Evolutionary conservation across 352 stramenopile genomes (phyloP), one percentile per base, ranked within the genome.

Genomic region (Discostella stelligera): DNA sequence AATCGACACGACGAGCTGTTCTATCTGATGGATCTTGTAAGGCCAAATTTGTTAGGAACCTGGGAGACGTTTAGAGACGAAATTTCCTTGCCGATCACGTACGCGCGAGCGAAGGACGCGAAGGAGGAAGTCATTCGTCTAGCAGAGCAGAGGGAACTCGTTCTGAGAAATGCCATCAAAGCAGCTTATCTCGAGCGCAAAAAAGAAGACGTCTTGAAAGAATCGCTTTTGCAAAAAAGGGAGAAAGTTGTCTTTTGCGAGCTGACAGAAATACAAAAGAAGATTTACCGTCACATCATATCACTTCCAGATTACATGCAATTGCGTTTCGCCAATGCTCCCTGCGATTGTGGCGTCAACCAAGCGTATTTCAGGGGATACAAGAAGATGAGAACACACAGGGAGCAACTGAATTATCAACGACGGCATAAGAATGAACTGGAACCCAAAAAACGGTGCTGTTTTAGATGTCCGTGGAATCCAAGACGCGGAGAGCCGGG

Each of bases 281-380:
- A 71, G 66, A 48, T 93, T 2, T 93, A 92, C 70, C 74, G 83
- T 30, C 84, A 91, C 25, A 71, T 92, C 16, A 44, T 93, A 2
- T 62, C 80, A 27, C 81, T 92, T 11, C 87, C 89, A 32, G 89
- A 94, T 56, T 90, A 85, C 59, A 58, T 85, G 39, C 65, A 87
- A 21, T 60, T 93, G 13, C 72, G 75, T 62, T 81, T 79, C 13
- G 79, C 66, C 6, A 86, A 87, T 79, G 80, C 71, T 25, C 84
- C 85, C 4, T 94, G 89, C 62, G 84, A 90, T 61, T 94, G 89
- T 70, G 86, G 86, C 49, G 78, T 91, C 0, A 94, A 94, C 68
- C 54, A 79, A 39, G 60, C 69, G 46, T 90, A 89, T 63, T 94
- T 90, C 63, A 71, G 66, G n/a, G 62, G 69, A 13, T 90, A 83